A percentile compares a stretch with the other conserved stretches of the same genome.
Conservation (phyloP, 305 asterid species). For the Fraxinus albicans region DNA sequence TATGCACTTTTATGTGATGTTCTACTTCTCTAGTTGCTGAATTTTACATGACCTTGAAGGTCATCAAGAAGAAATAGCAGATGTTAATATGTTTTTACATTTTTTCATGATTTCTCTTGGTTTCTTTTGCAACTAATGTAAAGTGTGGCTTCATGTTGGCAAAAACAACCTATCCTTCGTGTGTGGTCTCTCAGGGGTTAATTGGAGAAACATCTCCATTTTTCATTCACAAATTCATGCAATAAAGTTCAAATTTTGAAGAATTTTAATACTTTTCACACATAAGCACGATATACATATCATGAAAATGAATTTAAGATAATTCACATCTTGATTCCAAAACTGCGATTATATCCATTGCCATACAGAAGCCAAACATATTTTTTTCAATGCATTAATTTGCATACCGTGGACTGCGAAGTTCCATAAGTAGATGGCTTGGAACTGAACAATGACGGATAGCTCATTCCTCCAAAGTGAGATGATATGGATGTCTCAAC, state of each 20-base stretch:
- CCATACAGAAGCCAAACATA: constrained; percentile 10
- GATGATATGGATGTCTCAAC: constrained; percentile 97
- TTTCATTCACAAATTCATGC: background rate
- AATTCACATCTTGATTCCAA: background rate
- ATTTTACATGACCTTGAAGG: background rate
- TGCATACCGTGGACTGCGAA: constrained; percentile 66
- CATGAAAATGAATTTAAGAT: background rate
- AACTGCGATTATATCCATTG: background rate
- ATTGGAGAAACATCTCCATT: background rate
- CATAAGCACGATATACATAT: background rate
- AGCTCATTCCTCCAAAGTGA: constrained; percentile 95
- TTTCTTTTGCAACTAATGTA: background rate
- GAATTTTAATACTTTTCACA: background rate
- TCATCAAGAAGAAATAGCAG: background rate
- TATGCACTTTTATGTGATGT: background rate
- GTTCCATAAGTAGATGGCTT: constrained; percentile 70
- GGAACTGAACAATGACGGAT: constrained; percentile 96
- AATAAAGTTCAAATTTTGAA: background rate
- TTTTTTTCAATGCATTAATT: constrained; percentile 12
- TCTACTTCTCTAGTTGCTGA: background rate
- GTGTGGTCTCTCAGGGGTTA: background rate
- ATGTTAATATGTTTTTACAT: background rate
- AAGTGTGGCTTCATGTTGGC: background rate
- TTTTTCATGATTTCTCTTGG: background rate
- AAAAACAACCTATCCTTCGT: background rate